phyloP scores from a whole-genome alignment of 106 monocot species.

The Platanthera zijinensis region DNA sequence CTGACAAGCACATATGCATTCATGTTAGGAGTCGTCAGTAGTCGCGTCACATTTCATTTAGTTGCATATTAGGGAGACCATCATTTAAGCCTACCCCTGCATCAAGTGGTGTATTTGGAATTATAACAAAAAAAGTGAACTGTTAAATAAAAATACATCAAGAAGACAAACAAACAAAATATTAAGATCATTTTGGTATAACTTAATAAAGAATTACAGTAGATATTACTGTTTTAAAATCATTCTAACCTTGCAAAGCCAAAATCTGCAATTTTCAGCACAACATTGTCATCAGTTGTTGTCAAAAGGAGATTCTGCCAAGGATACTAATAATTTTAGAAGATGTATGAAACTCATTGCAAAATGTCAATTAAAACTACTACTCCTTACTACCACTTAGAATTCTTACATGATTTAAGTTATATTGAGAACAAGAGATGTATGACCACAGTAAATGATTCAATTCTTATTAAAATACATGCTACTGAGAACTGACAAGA shows the following conservation, averaged over 20 bases:
- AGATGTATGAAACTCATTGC: not conserved
- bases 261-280: conserved; percentile 95
- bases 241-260: conserved; percentile 87
- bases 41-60: too few relatives aligned
- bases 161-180: not conserved
- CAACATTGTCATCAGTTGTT: conserved; percentile 52
- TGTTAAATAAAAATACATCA: not conserved
- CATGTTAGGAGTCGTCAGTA: too few relatives aligned
- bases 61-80: too few relatives aligned
- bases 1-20: too few relatives aligned
- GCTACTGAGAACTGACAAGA: not conserved
- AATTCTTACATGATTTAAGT: conserved; percentile 1
- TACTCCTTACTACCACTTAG: not conserved
- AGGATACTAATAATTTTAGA: conserved; percentile 18
- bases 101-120: not conserved
- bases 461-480: not conserved
- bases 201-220: not conserved
- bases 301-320: conserved; percentile 86
- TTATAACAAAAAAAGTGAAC: not conserved
- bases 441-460: not conserved
- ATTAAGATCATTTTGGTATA: not conserved
- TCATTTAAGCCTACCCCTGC: too few relatives aligned
- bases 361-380: not conserved
- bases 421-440: not conserved
- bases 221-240: not conserved